A percentile compares a stretch with the other conserved stretches of the same genome.
These are phyloP conservation scores for Globisporangium takayamanum DNA, from an alignment of 352 stramenopile genomes.

Conservation along the genomic window DNA sequence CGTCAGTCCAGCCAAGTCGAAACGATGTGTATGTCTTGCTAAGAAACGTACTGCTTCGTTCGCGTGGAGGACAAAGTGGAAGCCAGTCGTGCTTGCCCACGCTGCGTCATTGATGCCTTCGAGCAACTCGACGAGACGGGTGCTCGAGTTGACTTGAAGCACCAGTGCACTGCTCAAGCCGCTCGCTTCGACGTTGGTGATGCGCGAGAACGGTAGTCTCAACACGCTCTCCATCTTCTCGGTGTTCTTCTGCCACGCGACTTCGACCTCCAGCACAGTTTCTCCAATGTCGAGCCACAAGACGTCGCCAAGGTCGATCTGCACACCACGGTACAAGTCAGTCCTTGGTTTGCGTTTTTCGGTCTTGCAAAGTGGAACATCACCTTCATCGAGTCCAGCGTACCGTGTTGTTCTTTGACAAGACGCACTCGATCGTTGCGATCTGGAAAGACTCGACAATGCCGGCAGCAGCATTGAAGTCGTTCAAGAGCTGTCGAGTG, in stretches of 20 bases:
- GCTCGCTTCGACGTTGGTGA: slow-evolving; percentile 1
- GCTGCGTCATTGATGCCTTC: background rate
- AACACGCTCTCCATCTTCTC: slow-evolving; percentile 11
- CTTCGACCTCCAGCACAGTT: slow-evolving; percentile 19
- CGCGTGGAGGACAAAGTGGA: background rate
- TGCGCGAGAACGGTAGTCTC: slow-evolving; percentile 19
- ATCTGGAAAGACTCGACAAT: slow-evolving; percentile 21
- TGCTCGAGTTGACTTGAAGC: background rate
- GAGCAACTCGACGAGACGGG: background rate
- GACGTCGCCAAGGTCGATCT: slow-evolving; percentile 11
- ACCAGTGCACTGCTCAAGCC: background rate
- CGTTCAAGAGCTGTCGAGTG: slow-evolving; percentile 24
- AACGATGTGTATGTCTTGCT: background rate
- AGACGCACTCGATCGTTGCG: slow-evolving; percentile 3
- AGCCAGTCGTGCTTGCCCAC: background rate
- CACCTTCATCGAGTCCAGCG: background rate
- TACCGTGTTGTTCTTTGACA: slow-evolving; percentile 5
- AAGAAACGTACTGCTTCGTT: background rate
- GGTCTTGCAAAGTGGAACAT: background rate
- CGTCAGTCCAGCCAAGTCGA: background rate
- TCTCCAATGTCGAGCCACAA: slow-evolving; percentile 28
- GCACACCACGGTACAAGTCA: background rate
- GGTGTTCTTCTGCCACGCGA: background rate
- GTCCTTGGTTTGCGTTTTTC: background rate
- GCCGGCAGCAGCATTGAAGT: slow-evolving; percentile 23